Conservation (phyloP, 2,329 filamentous ascomycete genomes). For the Fusarium longipes region DNA sequence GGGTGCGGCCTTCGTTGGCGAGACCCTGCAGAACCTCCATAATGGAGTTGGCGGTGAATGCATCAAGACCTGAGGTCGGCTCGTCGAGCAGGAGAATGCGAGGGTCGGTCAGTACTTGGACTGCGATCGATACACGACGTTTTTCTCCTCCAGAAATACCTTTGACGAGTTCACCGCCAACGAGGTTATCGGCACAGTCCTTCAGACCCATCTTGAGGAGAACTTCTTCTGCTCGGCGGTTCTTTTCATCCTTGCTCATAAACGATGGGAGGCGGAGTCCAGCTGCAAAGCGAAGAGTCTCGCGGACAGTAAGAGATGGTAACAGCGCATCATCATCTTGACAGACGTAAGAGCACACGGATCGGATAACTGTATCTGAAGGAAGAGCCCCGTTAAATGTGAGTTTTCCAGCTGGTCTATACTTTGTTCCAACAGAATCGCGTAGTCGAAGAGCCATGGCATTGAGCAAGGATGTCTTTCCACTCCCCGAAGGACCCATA, state of each 20-base stretch:
- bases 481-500: slow-evolving; percentile 82
- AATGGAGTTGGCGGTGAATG: slow-evolving; percentile 81
- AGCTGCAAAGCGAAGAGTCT: slow-evolving; percentile 78
- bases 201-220: slow-evolving; percentile 80
- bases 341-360: slow-evolving; percentile 80
- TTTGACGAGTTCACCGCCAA: slow-evolving; percentile 78
- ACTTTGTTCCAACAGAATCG: slow-evolving; percentile 70
- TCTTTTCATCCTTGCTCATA: slow-evolving; percentile 76
- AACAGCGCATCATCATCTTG: slow-evolving; percentile 82
- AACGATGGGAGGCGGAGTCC: slow-evolving; percentile 76
- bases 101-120: slow-evolving; percentile 81
- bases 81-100: slow-evolving; percentile 79
- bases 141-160: slow-evolving; percentile 86
- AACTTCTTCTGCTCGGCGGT: slow-evolving; percentile 75
- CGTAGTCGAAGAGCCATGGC: slow-evolving; percentile 76
- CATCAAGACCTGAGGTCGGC: slow-evolving; percentile 80
- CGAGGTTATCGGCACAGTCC: slow-evolving; percentile 79
- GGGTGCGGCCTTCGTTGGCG: slow-evolving; percentile 77
- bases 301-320: slow-evolving; percentile 78
- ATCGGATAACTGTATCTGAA: slow-evolving; percentile 74
- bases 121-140: slow-evolving; percentile 79
- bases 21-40: slow-evolving; percentile 78
- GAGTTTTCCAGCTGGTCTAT: slow-evolving; percentile 70
- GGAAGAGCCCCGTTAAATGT: slow-evolving; percentile 77
- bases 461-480: slow-evolving; percentile 80